Base-by-base conservation (phyloP, 306 rosid species). In the Hippophae tibetana region DNA sequence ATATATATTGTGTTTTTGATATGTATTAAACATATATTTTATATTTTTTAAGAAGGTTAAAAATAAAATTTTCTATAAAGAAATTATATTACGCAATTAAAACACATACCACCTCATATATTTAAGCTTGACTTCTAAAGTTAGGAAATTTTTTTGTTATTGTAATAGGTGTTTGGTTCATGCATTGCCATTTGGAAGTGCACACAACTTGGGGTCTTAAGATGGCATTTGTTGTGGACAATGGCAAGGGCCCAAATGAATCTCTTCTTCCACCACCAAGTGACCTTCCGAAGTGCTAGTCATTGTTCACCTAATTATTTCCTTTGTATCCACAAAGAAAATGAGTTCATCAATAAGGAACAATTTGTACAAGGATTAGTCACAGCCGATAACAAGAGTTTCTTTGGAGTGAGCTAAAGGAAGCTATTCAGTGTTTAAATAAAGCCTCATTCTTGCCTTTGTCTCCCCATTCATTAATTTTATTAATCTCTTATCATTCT, bases 171-270 rank as follows among this genome's bases (percentile, higher is more conserved):
- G 8, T 31, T 1, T 88, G 89, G 96, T 88, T 88, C 65, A 82
- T 87, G 89, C 95, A 87, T 68, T 84, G 90, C 51, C 90, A 84
- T 60, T 73, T 84, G 69, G 97, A 89, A 73, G 60, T 83, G 60
- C 97, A 89, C 69, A 89, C 97, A n/a, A 88, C 87, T 51, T 82
- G 94, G 90, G 90, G 96, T 57, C 56, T 88, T 10, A 88, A 88
- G 81, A 88, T 85, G 96, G 94, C 94, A 69, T 88, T 88, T 60
- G 62, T 88, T 57, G 96, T 88, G 65, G 88, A 88, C 70, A 80
- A 85, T 76, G 94, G 88, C n/a, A 60, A 81, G 69, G 94, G 90
- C 47, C 84, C 88, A 43, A 74, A 79, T 52, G 81, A 88, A 58
- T 81, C 90, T 64, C 27, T 88, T 61, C 54, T 82, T 41, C 96